Conservation (phyloP, 768 basidiomycete species). For the Pulveroboletus sp. region DNA sequence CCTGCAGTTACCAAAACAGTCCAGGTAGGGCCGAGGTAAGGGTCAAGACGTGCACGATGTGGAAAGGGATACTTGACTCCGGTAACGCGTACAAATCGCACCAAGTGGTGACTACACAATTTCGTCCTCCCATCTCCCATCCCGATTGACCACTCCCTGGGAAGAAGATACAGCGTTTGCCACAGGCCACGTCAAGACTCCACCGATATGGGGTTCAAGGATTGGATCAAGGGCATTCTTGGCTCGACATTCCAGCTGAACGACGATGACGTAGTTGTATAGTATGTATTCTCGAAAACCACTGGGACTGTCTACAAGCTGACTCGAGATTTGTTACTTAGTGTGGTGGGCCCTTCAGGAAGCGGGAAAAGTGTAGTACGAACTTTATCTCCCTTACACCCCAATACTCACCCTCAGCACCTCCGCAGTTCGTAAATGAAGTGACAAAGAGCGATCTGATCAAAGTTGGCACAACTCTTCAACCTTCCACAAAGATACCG, state of each 20-base stretch:
- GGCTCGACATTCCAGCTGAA: background rate
- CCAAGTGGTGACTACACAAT: too few relatives aligned
- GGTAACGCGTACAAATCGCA: too few relatives aligned
- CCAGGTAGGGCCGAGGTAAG: too few relatives aligned
- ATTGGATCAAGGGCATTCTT: background rate
- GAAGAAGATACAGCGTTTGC: too few relatives aligned
- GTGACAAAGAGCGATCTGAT: background rate
- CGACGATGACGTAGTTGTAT: background rate
- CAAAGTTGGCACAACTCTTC: background rate
- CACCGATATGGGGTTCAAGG: background rate
- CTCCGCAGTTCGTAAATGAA: constrained; percentile 8
- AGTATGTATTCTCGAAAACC: background rate
- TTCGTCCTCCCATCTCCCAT: too few relatives aligned
- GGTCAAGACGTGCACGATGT: too few relatives aligned
- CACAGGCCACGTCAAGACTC: too few relatives aligned
- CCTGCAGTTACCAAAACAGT: too few relatives aligned
- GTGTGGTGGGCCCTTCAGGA: constrained; percentile 18
- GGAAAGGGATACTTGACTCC: too few relatives aligned
- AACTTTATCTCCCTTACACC: too few relatives aligned
- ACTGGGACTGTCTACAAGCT: background rate
- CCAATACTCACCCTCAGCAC: too few relatives aligned
- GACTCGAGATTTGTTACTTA: background rate
- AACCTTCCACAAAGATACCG: background rate
- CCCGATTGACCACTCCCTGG: too few relatives aligned
- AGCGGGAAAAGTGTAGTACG: constrained; percentile 20